Evolutionary conservation across 495 filamentous ascomycete genomes (phyloP), one percentile per base, ranked within the genome.

Genomic region (Pseudevernia furfuracea): DNA sequence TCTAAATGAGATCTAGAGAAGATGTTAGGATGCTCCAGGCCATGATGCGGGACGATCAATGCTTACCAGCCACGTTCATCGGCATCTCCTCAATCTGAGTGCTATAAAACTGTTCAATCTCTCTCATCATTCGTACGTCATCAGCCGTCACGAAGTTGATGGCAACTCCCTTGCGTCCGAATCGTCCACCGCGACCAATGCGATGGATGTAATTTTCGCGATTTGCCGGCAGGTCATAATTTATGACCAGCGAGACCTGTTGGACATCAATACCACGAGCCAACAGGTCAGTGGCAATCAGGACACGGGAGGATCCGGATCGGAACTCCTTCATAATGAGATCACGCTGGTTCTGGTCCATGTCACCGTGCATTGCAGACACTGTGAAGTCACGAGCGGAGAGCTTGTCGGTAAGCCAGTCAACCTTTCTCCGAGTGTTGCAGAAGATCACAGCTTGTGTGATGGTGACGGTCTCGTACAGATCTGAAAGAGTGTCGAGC

Each of bases 151-250:
- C 94, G 78, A 98, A 98, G 88, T 98, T 98, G 84, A 98, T 98
- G 70, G 94, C 95, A 77, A 98, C 94, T 88, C 94, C 94, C 85
- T 98, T 98, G 75, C 94, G 90, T 76, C 94, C 94, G 81, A 98
- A 98, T 83, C 94, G 91, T 78, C 94, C 94, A 77, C 92, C 91
- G 82, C 94, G 92, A 82, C 94, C 94, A 74, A 98, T 98, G 71
- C 94, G 88, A 81, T 98, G 94, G 79, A 98, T 98, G 88, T 98
- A 98, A 84, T 98, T 98, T 81, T 98, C 94, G 74, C 94, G 91
- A 82, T 98, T 98, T 77, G 90, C 89, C 62, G 94, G 94, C 23
- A 98, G 83, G 77, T 98, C 94, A 80, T 98, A 98, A 85, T 98
- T 98, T 85, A 98, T 98, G 80, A 98, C 94, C 74, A 98, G 84